Base-by-base conservation (phyloP, 23 red algal species). In the Gracilaria domingensis region DNA sequence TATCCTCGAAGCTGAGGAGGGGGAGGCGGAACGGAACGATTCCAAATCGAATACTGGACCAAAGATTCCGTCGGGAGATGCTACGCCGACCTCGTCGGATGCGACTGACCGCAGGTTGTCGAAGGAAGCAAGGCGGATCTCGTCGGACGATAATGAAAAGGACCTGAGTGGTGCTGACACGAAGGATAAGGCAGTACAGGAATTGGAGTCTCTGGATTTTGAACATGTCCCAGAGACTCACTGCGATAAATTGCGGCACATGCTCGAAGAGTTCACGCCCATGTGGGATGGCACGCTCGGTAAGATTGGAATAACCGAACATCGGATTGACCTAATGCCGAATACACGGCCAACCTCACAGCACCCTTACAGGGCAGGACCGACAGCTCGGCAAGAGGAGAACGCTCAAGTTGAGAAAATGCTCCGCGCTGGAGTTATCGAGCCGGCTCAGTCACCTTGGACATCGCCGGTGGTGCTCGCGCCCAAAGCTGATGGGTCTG, bases 311-410 rank as follows among this genome's bases (percentile, higher is more conserved):
- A 81, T 48, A 6, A 51, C 49, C 26, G 21, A 55, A 50, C 77
- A 81, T 48, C 77, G 49, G 37, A 81, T 81, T 21, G 18, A 81
- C 8, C 16, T 81, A 7, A 53, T 55, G 34, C 45, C 77, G 18
- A 1, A 51, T 18, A 57, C 38, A 12, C 77, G 34, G 18, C 77
- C 77, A 0, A 57, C 16, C 50, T 32, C 77, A 7, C 50, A 81
- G 53, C 37, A 20, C 0, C 50, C 50, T 25, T 81, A 58, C 77
- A 0, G 1, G 50, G 1, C 34, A 50, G 1, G 77, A 53, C 77
- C 21, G 18, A 57, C 39, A 30, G 50, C 77, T 20, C 39, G 77
- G 77, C 0, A 81, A 30, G 1, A 49, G 24, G 36, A 55, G 24
- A 48, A 3, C 18, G 9, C 0, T n/a, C 25, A 82, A 21, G 32